Conservation (phyloP, 352 stramenopile genomes). For the Phytophthora fragariae region DNA sequence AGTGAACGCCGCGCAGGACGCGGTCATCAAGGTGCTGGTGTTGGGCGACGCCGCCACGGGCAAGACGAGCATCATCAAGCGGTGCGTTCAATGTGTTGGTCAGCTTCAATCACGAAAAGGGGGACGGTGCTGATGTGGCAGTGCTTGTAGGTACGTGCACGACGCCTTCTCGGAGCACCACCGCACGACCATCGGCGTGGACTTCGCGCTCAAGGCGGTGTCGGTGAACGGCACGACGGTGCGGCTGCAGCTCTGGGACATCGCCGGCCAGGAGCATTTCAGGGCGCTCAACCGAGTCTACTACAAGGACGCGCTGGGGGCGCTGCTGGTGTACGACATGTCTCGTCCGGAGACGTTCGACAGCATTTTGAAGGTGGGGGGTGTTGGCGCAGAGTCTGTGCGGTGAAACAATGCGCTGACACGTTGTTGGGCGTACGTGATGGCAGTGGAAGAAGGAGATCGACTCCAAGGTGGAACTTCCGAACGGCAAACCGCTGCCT, state of each 20-base stretch:
- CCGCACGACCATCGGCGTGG: constrained; percentile 93
- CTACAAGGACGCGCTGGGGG: constrained; percentile 93
- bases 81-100: constrained; percentile 51
- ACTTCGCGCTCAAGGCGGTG: constrained; percentile 93
- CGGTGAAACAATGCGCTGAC: background rate
- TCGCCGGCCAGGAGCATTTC: constrained; percentile 95
- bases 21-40: constrained; percentile 93
- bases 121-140: background rate
- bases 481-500: constrained; percentile 91
- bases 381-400: background rate
- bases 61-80: constrained; percentile 95
- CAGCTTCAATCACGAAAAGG: background rate
- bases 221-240: constrained; percentile 89
- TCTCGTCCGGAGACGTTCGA: constrained; percentile 92
- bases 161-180: constrained; percentile 94
- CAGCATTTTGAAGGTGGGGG: constrained; percentile 77
- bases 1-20: constrained; percentile 83
- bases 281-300: constrained; percentile 94
- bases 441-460: constrained; percentile 95
- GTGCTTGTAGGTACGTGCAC: constrained; percentile 77
- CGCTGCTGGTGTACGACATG: constrained; percentile 94
- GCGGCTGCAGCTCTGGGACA: constrained; percentile 95
- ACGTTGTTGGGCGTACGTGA: constrained; percentile 1
- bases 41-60: constrained; percentile 91
- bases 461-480: constrained; percentile 92